These are phyloP conservation scores for Tinospora cordifolia DNA, from an alignment of 164 flowering plant genomes.

Conservation along the genomic window DNA sequence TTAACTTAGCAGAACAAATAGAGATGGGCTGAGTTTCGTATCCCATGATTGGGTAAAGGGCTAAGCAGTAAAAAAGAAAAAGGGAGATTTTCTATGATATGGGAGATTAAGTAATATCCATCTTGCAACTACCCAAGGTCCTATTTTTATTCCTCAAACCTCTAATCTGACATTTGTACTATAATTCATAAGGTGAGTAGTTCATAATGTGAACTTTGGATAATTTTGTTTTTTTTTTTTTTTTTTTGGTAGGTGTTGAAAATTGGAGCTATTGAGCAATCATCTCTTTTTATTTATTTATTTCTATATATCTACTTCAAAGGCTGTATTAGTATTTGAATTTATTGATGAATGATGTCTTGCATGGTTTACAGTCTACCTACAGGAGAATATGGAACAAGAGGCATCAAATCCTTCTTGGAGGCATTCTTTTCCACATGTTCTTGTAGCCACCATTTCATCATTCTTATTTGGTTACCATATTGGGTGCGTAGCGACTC, in stretches of 20 bases:
- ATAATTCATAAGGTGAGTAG: not conserved
- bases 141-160: not conserved
- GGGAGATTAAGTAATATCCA: not conserved
- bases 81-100: not conserved
- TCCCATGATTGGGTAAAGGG: not conserved
- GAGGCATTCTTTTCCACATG: slow-evolving; percentile 65
- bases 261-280: not conserved
- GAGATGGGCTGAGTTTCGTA: not conserved
- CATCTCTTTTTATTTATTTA: not conserved
- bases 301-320: not conserved
- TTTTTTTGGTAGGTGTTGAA: not conserved
- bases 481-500: slow-evolving; percentile 58
- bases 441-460: slow-evolving; percentile 57
- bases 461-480: slow-evolving; percentile 90
- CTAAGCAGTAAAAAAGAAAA: not conserved
- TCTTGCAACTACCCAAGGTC: not conserved
- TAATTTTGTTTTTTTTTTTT: not conserved
- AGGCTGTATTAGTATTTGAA: not conserved
- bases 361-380: slow-evolving; percentile 30
- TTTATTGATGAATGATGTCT: slow-evolving; percentile 7
- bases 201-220: not conserved
- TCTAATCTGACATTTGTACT: not conserved
- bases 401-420: slow-evolving; percentile 58
- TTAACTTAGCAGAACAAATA: not conserved
- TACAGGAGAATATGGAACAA: slow-evolving; percentile 30